Percentiles rank a stretch among this genome's conserved stretches.
phyloP scores from a whole-genome alignment of 179 eudicot genomes.

The Corrigiola litoralis region DNA sequence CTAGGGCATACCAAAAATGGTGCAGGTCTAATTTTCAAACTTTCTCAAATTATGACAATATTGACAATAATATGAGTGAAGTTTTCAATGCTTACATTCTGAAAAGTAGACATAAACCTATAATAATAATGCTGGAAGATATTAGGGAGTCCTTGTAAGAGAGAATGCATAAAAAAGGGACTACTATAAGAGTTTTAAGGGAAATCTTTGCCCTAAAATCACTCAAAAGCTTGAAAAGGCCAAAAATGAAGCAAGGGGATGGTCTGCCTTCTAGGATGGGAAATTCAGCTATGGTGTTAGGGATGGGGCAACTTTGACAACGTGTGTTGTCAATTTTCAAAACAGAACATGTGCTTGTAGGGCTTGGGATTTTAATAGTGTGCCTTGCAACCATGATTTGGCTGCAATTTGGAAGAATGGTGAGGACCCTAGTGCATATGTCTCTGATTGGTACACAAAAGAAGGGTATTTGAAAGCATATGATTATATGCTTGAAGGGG shows the following conservation, averaged over 20 bases:
- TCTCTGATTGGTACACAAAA: not conserved
- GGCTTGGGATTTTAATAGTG: no score
- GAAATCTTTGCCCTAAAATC: not conserved
- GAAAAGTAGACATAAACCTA: not conserved
- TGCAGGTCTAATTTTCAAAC: not conserved
- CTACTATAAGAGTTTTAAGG: no score
- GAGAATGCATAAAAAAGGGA: not conserved
- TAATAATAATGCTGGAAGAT: not conserved
- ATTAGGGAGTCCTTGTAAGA: not conserved
- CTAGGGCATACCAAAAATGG: not conserved
- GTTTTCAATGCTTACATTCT: not conserved
- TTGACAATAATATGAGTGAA: not conserved
- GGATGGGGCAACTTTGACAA: not conserved
- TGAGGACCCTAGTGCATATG: not conserved
- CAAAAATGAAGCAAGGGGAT: not conserved
- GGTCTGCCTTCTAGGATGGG: not conserved
- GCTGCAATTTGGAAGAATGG: not conserved
- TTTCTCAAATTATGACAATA: not conserved
- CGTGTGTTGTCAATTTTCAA: not conserved
- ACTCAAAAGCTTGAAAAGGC: not conserved
- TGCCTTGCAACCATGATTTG: not conserved
- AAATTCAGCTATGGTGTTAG: not conserved
- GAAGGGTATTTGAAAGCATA: not conserved
- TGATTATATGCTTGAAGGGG: not conserved
- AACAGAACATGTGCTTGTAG: not conserved